Evolutionary conservation across 306 rosid genomes (phyloP), one percentile per base, ranked within the genome.

Genomic region (Fragaria iinumae): DNA sequence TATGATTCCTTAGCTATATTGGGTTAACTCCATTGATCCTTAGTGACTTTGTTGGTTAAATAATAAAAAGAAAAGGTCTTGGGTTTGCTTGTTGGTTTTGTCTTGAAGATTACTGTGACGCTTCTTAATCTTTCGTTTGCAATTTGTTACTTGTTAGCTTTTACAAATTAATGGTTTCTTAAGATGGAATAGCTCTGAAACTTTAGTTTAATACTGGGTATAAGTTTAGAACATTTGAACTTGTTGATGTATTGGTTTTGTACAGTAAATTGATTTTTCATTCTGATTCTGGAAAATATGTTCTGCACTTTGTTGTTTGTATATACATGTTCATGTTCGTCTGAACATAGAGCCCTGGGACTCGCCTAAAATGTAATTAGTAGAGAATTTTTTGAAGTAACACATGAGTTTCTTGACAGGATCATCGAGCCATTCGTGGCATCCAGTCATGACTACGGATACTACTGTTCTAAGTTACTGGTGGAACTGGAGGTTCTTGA

Each of bases 401-500:
- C 67, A 29, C n/a, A 84, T 88, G 86, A 45, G 74, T 88, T 86
- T 90, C 88, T 74, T 88, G 38, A 74, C 90, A 86, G 94, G 90
- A 77, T 69, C 82, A 20, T 64, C 79, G 3, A 71, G 50, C 27
- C 80, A 68, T 62, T 77, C 70, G 70, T 80, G 89, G 88, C 60
- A 72, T 80, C 86, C 84, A 29, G 72, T 64, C 83, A 95, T 95
- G 99, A 80, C 80, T 41, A 18, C 83, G 16, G 89, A 85, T 69
- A 92, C 98, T 39, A 87, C 79, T 48, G 81, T 80, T 27, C 83
- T 65, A 23, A 85, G 91, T 72, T 95, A 95, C 76, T 95, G 98
- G 98, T 84, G 91, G 89, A 95, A 90, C 77, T 89, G 96, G 99
- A 89, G 99, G 82, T 91, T 95, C 80, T 84, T 80, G 34, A 21